phyloP scores from a whole-genome alignment of 306 rosid species.

The Nissolia schottii region DNA sequence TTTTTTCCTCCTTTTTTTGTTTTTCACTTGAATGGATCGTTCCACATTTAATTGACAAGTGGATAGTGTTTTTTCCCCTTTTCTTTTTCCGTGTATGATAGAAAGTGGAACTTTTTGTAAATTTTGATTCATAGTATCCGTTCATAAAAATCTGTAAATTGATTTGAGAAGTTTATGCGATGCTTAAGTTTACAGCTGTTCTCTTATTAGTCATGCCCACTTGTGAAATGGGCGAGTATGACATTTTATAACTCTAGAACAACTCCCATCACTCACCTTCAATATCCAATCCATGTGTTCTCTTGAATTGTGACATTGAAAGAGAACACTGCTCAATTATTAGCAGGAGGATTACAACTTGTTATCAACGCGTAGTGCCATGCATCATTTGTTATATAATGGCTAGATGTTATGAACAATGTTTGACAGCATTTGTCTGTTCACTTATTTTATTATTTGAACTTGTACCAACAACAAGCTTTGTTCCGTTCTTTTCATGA shows the following conservation, averaged over 20 bases:
- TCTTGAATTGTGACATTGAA: constrained; percentile 20
- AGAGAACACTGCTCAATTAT: constrained; percentile 27
- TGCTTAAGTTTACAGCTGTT: not conserved
- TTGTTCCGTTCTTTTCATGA: not conserved
- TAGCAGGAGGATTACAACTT: constrained; percentile 19
- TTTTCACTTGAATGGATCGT: not conserved
- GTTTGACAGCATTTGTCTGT: constrained; percentile 23
- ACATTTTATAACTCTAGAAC: not conserved
- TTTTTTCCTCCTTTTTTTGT: not conserved
- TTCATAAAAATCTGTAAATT: constrained; percentile 32
- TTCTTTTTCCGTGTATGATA: constrained; percentile 24
- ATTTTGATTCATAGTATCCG: constrained; percentile 29
- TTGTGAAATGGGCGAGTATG: constrained; percentile 11
- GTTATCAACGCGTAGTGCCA: constrained; percentile 1
- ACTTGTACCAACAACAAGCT: not conserved
- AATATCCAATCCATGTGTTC: constrained; percentile 25
- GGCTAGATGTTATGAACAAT: constrained; percentile 14
- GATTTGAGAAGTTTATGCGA: constrained; percentile 28
- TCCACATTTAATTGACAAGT: constrained; percentile 14
- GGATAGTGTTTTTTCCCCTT: not conserved
- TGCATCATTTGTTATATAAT: constrained; percentile 17
- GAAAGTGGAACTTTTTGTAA: constrained; percentile 28
- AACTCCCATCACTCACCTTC: constrained; percentile 15
- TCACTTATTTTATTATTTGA: not conserved
- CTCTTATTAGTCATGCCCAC: constrained; percentile 11